Percentiles rank a stretch among this genome's conserved stretches.
These are phyloP conservation scores for Beauveria sp. DNA, from an alignment of 2,329 filamentous ascomycete genomes.

Conservation along the genomic window DNA sequence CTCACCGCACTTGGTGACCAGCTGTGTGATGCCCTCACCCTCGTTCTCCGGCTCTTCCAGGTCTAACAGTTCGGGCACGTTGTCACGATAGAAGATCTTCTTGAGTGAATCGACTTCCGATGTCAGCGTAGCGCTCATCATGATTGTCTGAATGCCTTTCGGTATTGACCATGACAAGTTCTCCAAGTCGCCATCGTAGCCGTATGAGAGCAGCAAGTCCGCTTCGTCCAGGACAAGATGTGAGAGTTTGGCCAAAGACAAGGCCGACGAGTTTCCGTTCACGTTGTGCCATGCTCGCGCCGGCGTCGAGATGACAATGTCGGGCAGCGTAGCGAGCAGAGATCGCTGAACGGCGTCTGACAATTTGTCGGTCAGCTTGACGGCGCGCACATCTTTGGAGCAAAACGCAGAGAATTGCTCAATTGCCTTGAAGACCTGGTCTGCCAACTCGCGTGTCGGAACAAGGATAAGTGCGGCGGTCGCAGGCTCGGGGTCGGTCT, in stretches of 20 bases:
- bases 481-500: constrained; percentile 43
- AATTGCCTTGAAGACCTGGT: constrained; percentile 77
- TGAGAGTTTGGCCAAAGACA: constrained; percentile 63
- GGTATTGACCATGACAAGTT: constrained; percentile 71
- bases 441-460: constrained; percentile 87
- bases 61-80: constrained; percentile 68
- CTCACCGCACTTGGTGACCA: constrained; percentile 85
- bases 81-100: constrained; percentile 65
- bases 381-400: constrained; percentile 69
- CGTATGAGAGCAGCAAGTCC: constrained; percentile 87
- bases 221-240: constrained; percentile 90
- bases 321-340: constrained; percentile 75
- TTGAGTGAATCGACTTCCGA: constrained; percentile 82
- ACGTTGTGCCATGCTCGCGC: constrained; percentile 74
- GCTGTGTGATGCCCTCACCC: constrained; percentile 73
- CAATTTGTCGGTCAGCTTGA: constrained; percentile 86
- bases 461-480: constrained; percentile 83
- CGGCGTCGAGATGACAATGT: constrained; percentile 86
- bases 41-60: constrained; percentile 76
- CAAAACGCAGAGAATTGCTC: constrained; percentile 74
- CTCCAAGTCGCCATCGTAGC: constrained; percentile 84
- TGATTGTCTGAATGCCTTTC: constrained; percentile 77
- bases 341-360: constrained; percentile 83
- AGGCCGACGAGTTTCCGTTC: constrained; percentile 51
- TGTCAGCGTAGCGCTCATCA: constrained; percentile 90